Evolutionary conservation across 495 filamentous ascomycete species (phyloP), one percentile per base, ranked within the genome.

Genomic region (Hamigera avellanea): DNA sequence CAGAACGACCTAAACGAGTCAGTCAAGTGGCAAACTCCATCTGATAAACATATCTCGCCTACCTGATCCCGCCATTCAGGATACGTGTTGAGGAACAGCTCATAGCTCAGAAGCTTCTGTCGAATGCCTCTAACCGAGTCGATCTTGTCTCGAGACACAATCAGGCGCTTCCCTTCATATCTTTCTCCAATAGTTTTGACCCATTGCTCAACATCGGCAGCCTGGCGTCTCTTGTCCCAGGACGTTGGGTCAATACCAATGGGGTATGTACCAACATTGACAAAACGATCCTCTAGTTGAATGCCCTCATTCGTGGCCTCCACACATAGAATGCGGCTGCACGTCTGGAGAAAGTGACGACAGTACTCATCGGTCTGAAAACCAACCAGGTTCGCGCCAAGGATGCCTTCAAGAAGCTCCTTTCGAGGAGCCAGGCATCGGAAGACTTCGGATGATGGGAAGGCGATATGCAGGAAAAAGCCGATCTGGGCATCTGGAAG

Each of bases 381-480:
- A 3, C 84, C 86, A 36, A 95, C 76, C 10, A 94, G 61, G 53
- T 93, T 93, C 15, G 87, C 83, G 12, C 88, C 88, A 6, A 94
- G 73, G 60, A 95, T 85, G 26, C 88, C 88, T 43, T 94, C 81
- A 1, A 95, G 70, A 7, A 95, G 70, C 53, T 89, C 69, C 43
- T 82, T 84, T 35, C 88, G 83, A 8, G 81, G 73, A 1, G 87
- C 82, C 8, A 95, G 64, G 52, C 87, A 95, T 10, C 86, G 74
- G 62, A 95, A 95, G 5, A 95, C 81, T 50, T 95, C 88, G 6
- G 88, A 95, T 0, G 88, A 95, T 0, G 88, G 88, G 54, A 95
- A 95, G 3, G 89, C 85, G 36, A 88, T 83, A 51, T 95, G 88
- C 28, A 95, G 64, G 58, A 95, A 95, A 58, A 95, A 88, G 17